Conservation (phyloP, 148 eudicot genomes). For the Chenopodium formosanum region DNA sequence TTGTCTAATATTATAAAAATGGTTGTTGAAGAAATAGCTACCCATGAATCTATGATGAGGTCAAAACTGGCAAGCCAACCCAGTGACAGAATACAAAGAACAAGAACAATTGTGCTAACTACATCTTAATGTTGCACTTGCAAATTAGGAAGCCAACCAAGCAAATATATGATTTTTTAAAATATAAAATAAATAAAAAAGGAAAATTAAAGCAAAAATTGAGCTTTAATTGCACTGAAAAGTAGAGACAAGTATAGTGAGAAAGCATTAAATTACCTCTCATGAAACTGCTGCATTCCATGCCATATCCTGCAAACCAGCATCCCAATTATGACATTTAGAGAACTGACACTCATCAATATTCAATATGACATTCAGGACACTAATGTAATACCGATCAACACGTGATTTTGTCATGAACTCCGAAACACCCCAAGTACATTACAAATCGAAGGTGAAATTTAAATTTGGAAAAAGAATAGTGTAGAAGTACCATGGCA, state of each 20-base stretch:
- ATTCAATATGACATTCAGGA: too few species aligned
- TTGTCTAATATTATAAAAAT: background rate
- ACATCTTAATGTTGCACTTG: background rate
- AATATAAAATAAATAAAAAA: background rate
- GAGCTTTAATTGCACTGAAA: background rate
- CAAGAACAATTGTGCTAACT: slow-evolving; percentile 6
- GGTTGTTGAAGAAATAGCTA: background rate
- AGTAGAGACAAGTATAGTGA: background rate
- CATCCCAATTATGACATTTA: background rate
- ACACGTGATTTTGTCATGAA: background rate
- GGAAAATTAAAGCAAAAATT: background rate
- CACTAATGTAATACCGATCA: too few species aligned
- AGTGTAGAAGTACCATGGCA: slow-evolving; percentile 64
- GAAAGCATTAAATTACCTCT: slow-evolving; percentile 59
- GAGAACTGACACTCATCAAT: background rate
- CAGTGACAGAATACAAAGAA: background rate
- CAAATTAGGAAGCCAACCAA: background rate
- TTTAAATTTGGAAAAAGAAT: too few species aligned
- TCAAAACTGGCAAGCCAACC: slow-evolving; percentile 8
- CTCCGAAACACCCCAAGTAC: too few species aligned
- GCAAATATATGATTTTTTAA: background rate
- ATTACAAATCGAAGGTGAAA: background rate
- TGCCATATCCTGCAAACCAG: slow-evolving; percentile 83
- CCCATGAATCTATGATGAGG: background rate
- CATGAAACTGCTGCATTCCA: slow-evolving; percentile 98